Evolutionary conservation across 164 flowering plant genomes (phyloP).

Genomic region (Protea cynaroides): DNA sequence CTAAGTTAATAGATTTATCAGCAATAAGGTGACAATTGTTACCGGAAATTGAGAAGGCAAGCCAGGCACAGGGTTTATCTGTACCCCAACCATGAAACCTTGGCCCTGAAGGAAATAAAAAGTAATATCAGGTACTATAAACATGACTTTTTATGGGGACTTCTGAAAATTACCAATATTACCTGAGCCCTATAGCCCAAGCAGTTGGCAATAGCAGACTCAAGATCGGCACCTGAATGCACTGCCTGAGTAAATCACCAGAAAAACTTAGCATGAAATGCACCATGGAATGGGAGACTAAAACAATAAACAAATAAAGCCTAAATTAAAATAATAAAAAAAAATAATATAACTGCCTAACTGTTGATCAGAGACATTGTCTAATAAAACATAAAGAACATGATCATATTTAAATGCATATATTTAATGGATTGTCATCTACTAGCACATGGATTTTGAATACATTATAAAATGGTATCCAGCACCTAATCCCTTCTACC

Average conservation of each 20-base stretch:
- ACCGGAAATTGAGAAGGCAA: conserved; percentile 87
- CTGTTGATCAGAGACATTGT: too few relatives aligned
- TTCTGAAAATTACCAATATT: conserved; percentile 7
- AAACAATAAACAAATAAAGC: neutral
- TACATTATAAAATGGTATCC: neutral
- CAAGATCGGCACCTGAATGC: conserved; percentile 99
- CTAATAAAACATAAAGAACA: too few relatives aligned
- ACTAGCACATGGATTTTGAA: too few relatives aligned
- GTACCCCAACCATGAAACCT: conserved; percentile 97
- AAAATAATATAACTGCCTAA: too few relatives aligned
- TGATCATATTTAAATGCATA: too few relatives aligned
- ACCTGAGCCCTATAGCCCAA: conserved; percentile 92
- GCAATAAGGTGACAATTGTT: conserved; percentile 16
- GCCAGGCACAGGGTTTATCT: conserved; percentile 79
- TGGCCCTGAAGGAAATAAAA: conserved; percentile 54
- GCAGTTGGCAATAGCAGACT: conserved; percentile 85
- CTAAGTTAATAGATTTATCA: conserved; percentile 1
- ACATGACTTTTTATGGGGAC: neutral
- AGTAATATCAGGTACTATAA: conserved; percentile 2
- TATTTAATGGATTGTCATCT: too few relatives aligned
- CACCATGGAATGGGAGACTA: neutral
- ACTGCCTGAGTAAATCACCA: conserved; percentile 61
- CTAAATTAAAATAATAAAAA: too few relatives aligned
- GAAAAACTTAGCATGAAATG: neutral
- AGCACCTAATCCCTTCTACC: neutral